Base-by-base conservation (phyloP, 495 filamentous ascomycete genomes). In the Xanthoparmelia taractica region DNA sequence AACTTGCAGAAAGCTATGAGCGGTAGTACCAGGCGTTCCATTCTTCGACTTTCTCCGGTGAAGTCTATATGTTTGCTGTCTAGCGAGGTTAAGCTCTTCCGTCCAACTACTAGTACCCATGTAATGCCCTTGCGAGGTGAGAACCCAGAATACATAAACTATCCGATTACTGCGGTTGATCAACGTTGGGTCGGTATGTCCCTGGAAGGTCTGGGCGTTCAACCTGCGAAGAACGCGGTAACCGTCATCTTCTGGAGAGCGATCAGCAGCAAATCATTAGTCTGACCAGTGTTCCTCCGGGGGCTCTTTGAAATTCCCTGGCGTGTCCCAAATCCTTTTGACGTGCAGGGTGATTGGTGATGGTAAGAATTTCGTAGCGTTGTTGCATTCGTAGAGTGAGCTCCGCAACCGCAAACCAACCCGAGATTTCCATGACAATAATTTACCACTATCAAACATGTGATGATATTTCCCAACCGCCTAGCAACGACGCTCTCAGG, bases 381-480 rank as follows among this genome's bases (percentile, higher is more conserved):
- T 17, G 23, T 13, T 25, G 23, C n/a, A 25, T 10, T 23, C 23
- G n/a, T 31, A 52, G 48, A 31, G 48, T 52, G 31, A 8, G 13
- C 15, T 18, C 27, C 15, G 27, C 5, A 52, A 8, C 2, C 17
- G 15, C 17, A 31, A 17, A 13, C 7, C 18, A 52, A 52, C 5
- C 1, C 25, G 37, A n/a, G 36, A 27, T 31, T 25, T 20, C n/a
- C 17, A 60, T 41, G 29, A 40, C 23, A 10, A 12, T 48, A 20
- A 29, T 48, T 20, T 37, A 45, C 55, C 36, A 17, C 17, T 6
- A 41, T 23, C 36, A 36, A 63, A 31, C 4, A 65, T 68, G 66
- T 64, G 34, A 70, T 71, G 69, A 60, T 45, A 23, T 67, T 71
- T 47, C 67, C 67, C 29, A 67, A 64, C 47, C 67, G 59, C 60